phyloP scores from a whole-genome alignment of 768 basidiomycete genomes.

The Russula lepida region DNA sequence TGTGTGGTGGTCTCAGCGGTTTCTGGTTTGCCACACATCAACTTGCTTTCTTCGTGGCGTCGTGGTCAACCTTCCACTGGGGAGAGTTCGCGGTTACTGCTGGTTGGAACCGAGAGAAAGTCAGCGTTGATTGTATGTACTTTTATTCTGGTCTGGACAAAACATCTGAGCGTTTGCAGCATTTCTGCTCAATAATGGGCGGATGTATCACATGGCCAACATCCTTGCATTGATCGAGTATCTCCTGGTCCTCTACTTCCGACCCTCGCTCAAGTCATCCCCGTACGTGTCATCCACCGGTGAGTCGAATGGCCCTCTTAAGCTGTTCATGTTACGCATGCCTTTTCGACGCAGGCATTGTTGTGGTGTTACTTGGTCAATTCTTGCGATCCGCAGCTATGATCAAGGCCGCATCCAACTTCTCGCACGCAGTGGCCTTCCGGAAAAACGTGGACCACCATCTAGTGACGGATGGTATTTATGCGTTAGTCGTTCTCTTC shows the following conservation, averaged over 20 bases:
- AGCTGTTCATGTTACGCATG: neutral
- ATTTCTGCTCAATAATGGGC: constrained; percentile 87
- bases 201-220: constrained; percentile 80
- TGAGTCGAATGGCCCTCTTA: constrained; percentile 26
- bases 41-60: constrained; percentile 73
- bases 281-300: constrained; percentile 54
- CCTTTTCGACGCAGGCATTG: constrained; percentile 42
- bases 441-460: constrained; percentile 63
- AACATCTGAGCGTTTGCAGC: constrained; percentile 41
- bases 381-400: constrained; percentile 81
- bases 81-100: constrained; percentile 93
- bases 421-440: constrained; percentile 82
- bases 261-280: constrained; percentile 52
- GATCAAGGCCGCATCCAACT: constrained; percentile 90
- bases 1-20: constrained; percentile 36
- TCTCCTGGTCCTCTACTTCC: constrained; percentile 57
- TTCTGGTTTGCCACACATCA: constrained; percentile 65
- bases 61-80: constrained; percentile 88
- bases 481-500: constrained; percentile 48
- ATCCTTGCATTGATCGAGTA: constrained; percentile 72
- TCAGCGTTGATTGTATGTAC: constrained; percentile 83
- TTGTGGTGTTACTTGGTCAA: constrained; percentile 64
- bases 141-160: neutral
- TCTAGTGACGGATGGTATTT: constrained; percentile 85
- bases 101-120: constrained; percentile 89